Evolutionary conservation across 1,139 yeast species (phyloP).

Genomic region (Candida tropicalis): DNA sequence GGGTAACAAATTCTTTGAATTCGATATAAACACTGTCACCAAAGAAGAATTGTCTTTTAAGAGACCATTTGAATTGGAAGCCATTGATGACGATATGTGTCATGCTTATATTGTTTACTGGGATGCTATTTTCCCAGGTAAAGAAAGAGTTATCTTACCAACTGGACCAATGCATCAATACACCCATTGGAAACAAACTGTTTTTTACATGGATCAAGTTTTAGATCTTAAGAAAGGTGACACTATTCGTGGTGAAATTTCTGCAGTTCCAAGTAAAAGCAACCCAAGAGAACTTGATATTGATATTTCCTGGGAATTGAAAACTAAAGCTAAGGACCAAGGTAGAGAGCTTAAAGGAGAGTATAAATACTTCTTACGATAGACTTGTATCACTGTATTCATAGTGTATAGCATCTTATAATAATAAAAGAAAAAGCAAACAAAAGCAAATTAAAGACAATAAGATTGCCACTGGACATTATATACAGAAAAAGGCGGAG

Average conservation of each 20-base stretch:
- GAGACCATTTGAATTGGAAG: conserved; percentile 65
- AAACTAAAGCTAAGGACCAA: conserved; percentile 54
- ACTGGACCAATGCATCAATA: conserved; percentile 83
- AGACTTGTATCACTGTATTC: neutral
- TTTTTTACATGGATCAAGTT: conserved; percentile 85
- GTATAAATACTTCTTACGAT: conserved; percentile 68
- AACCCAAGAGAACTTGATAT: conserved; percentile 89
- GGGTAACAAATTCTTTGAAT: conserved; percentile 69
- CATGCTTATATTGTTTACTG: conserved; percentile 96
- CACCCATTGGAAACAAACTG: conserved; percentile 98
- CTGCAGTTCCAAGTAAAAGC: conserved; percentile 71
- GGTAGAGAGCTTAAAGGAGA: conserved; percentile 59
- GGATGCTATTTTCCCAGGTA: conserved; percentile 81
- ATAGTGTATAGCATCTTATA: neutral
- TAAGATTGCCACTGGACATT: neutral
- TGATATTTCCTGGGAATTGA: conserved; percentile 60
- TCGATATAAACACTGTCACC: conserved; percentile 87
- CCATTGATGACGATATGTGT: conserved; percentile 76
- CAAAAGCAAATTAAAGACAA: neutral
- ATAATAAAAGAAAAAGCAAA: neutral
- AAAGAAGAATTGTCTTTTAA: conserved; percentile 81
- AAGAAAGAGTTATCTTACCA: conserved; percentile 63
- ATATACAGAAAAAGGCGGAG: neutral
- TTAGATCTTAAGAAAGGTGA: conserved; percentile 81
- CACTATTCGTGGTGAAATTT: conserved; percentile 65